Conservation (phyloP, 1,284 basidiomycete genomes). For the Pyrrhoderma lamaoense region DNA sequence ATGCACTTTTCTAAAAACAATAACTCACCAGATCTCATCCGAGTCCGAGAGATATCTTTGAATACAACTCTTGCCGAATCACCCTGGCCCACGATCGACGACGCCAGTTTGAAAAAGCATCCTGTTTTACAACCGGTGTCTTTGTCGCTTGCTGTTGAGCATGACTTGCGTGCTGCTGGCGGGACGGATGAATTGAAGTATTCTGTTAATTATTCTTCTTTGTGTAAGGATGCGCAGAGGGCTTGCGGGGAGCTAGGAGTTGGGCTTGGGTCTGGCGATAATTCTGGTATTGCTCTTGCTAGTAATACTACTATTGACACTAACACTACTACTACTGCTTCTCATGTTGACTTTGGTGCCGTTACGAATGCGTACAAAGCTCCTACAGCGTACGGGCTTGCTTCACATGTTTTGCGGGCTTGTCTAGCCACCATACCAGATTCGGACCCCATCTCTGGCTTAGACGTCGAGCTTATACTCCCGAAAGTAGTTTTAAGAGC, state of each 20-base stretch:
- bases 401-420: slow-evolving; percentile 4
- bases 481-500: slow-evolving; percentile 50
- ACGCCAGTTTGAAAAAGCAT: slow-evolving; percentile 25
- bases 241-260: neutral
- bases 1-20: too few relatives aligned
- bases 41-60: slow-evolving; percentile 9
- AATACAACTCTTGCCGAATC: slow-evolving; percentile 6
- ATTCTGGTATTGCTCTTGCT: too few relatives aligned
- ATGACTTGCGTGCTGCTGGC: slow-evolving; percentile 49
- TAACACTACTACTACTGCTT: too few relatives aligned
- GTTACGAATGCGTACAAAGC: neutral
- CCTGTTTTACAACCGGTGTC: slow-evolving; percentile 49
- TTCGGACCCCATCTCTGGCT: neutral
- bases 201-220: slow-evolving; percentile 53
- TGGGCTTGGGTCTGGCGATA: too few relatives aligned
- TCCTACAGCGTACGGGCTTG: slow-evolving; percentile 9
- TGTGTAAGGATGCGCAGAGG: slow-evolving; percentile 32
- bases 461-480: slow-evolving; percentile 13
- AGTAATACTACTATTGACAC: too few relatives aligned
- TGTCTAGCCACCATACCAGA: neutral
- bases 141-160: slow-evolving; percentile 47
- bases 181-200: slow-evolving; percentile 47
- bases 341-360: too few relatives aligned
- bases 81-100: slow-evolving; percentile 31
- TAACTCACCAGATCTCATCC: slow-evolving; percentile 7